Evolutionary conservation across 768 basidiomycete species (phyloP).

Genomic region (Dentipellis fragilis): DNA sequence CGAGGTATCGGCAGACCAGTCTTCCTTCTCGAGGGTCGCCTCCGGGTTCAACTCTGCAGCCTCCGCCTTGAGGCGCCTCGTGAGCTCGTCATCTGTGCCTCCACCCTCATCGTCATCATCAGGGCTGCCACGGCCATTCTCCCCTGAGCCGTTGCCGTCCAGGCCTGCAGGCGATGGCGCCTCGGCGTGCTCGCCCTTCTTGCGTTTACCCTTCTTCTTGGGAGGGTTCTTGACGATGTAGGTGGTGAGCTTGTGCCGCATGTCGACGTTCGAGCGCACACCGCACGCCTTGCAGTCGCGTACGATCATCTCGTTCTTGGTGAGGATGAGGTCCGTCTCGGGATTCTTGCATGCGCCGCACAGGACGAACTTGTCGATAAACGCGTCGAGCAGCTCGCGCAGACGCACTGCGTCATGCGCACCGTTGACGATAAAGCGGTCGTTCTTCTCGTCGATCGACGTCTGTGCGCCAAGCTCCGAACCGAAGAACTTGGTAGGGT

Average conservation of each 20-base stretch:
- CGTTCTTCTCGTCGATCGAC: slow-evolving; percentile 91
- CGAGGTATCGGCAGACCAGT: slow-evolving; percentile 90
- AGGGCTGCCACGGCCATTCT: slow-evolving; percentile 19
- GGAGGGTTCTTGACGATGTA: slow-evolving; percentile 98
- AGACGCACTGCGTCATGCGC: slow-evolving; percentile 87
- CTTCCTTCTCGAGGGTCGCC: slow-evolving; percentile 53
- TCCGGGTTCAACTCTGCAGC: slow-evolving; percentile 67
- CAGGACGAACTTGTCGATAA: slow-evolving; percentile 98
- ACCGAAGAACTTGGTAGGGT: slow-evolving; percentile 98
- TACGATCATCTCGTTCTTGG: slow-evolving; percentile 82
- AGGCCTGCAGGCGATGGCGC: slow-evolving; percentile 33
- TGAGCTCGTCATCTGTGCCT: slow-evolving; percentile 79
- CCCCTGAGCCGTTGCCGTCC: slow-evolving; percentile 25
- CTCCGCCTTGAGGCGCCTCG: slow-evolving; percentile 85
- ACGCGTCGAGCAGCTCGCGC: slow-evolving; percentile 89
- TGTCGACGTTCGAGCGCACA: slow-evolving; percentile 82
- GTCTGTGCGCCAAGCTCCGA: slow-evolving; percentile 98
- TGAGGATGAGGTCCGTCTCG: slow-evolving; percentile 90
- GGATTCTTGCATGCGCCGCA: slow-evolving; percentile 99
- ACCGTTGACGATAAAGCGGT: slow-evolving; percentile 97
- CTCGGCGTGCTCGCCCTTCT: slow-evolving; percentile 42
- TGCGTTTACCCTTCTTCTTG: slow-evolving; percentile 69
- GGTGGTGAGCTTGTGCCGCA: slow-evolving; percentile 93
- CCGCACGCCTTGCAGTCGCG: slow-evolving; percentile 99
- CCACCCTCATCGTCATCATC: slow-evolving; percentile 30